A percentile compares a stretch with the other conserved stretches of the same genome.
These are phyloP conservation scores for Vigna mungo DNA, from an alignment of 306 rosid species.

Conservation along the genomic window DNA sequence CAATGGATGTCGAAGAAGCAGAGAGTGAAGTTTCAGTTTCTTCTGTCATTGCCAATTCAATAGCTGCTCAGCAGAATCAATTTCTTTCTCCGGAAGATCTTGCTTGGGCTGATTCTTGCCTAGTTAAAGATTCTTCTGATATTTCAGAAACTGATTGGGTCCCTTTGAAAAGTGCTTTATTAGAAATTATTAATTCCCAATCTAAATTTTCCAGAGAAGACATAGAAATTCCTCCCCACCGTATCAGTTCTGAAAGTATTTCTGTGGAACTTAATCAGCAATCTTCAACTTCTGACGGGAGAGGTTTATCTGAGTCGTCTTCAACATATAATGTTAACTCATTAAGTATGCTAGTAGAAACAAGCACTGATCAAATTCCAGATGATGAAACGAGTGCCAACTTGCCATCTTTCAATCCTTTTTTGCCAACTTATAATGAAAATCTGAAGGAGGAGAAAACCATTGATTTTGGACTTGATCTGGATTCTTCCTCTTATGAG, in stretches of 20 bases:
- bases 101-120: constrained; percentile 81
- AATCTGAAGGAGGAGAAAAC: constrained; percentile 40
- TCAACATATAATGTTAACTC: constrained; percentile 38
- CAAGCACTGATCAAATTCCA: constrained; percentile 36
- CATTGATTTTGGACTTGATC: constrained; percentile 40
- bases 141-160: constrained; percentile 54
- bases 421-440: constrained; percentile 74
- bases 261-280: constrained; percentile 25
- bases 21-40: constrained; percentile 43
- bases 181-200: constrained; percentile 61
- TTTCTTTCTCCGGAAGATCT: constrained; percentile 68
- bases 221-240: constrained; percentile 38
- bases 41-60: constrained; percentile 30
- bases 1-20: constrained; percentile 41
- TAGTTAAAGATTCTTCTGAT: constrained; percentile 46
- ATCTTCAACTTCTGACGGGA: constrained; percentile 36
- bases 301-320: constrained; percentile 30
- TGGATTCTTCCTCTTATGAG: constrained; percentile 44
- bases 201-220: constrained; percentile 45
- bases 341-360: constrained; percentile 34
- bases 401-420: constrained; percentile 58
- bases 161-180: constrained; percentile 63
- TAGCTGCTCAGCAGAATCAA: constrained; percentile 26
- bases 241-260: not conserved
- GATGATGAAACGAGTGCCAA: constrained; percentile 32